These are phyloP conservation scores for Panellus pusillus DNA, from an alignment of 768 basidiomycete species.

Conservation along the genomic window DNA sequence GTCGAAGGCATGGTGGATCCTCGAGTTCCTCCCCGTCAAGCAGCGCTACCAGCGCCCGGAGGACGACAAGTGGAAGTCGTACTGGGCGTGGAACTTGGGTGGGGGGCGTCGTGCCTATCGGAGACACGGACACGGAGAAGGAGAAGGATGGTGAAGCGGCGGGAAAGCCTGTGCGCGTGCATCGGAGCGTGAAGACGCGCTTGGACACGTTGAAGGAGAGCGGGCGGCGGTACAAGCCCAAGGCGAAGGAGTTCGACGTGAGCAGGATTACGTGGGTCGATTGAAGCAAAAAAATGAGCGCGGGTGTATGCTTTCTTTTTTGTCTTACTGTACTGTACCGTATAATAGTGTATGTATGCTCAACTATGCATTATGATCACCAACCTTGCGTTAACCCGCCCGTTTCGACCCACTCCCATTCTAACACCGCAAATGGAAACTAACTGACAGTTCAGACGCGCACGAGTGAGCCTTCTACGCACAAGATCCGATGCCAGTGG, in stretches of 20 bases:
- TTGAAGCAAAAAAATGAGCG: constrained; percentile 13
- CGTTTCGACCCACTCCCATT: no score
- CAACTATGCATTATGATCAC: no score
- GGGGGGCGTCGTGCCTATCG: constrained; percentile 35
- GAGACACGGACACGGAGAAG: constrained; percentile 24
- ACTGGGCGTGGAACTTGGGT: constrained; percentile 35
- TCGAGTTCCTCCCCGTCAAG: constrained; percentile 49
- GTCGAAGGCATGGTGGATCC: constrained; percentile 55
- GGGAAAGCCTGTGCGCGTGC: constrained; percentile 38
- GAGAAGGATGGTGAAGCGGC: constrained; percentile 27
- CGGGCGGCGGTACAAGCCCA: constrained; percentile 38
- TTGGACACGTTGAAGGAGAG: constrained; percentile 46
- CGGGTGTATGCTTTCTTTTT: no score
- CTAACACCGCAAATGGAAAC: no score
- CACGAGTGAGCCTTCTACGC: no score
- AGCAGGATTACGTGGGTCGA: constrained; percentile 38
- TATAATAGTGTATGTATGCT: no score
- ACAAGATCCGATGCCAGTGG: no score
- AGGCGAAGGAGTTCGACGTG: constrained; percentile 33
- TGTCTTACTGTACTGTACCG: no score
- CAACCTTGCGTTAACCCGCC: no score
- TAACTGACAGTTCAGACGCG: no score
- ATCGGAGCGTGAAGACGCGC: constrained; percentile 52
- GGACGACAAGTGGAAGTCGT: constrained; percentile 31
- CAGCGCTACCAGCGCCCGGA: constrained; percentile 35